Evolutionary conservation across 2,329 filamentous ascomycete species (phyloP).

Genomic region (Rasamsonia emersonii): DNA sequence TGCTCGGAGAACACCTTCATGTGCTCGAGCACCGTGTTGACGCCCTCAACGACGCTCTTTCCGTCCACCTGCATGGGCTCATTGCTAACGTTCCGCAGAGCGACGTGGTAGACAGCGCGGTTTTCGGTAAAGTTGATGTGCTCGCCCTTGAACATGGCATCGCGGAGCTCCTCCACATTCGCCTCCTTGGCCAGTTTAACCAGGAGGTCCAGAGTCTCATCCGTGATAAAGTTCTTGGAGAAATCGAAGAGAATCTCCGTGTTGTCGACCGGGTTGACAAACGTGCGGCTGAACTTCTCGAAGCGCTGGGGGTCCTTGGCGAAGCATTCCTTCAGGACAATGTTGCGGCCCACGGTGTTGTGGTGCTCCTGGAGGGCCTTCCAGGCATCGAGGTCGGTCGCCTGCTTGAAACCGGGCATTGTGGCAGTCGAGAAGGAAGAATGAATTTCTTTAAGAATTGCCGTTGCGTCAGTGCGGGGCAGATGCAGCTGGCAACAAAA

Average conservation of each 20-base stretch:
- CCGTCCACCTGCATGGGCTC: conserved; percentile 78
- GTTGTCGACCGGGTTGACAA: conserved; percentile 67
- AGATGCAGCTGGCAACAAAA: conserved; percentile 1
- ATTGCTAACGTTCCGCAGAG: conserved; percentile 81
- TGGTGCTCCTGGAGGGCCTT: conserved; percentile 85
- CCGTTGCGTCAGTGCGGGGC: conserved; percentile 20
- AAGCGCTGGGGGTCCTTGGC: conserved; percentile 81
- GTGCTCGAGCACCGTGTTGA: conserved; percentile 84
- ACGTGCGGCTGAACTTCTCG: conserved; percentile 79
- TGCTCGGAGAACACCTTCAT: conserved; percentile 98
- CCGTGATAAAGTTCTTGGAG: conserved; percentile 95
- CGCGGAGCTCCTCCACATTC: conserved; percentile 81
- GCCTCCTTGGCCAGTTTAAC: conserved; percentile 88
- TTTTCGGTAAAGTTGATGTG: conserved; percentile 99
- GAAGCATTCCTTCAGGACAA: conserved; percentile 90
- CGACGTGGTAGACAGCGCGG: conserved; percentile 90
- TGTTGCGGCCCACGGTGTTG: conserved; percentile 73
- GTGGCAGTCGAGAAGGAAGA: conserved; percentile 12
- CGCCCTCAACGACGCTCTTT: conserved; percentile 85
- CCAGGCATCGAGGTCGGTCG: conserved; percentile 80
- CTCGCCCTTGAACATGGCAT: conserved; percentile 94
- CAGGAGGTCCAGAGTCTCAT: conserved; percentile 81
- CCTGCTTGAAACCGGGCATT: conserved; percentile 51
- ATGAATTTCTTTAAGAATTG: conserved; percentile 6
- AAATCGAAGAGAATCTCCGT: conserved; percentile 95